Percentiles rank a stretch among this genome's conserved stretches.
These are phyloP conservation scores for Bryum argenteum DNA, from an alignment of 225 moss, liverwort and hornwort genomes.

Conservation along the genomic window DNA sequence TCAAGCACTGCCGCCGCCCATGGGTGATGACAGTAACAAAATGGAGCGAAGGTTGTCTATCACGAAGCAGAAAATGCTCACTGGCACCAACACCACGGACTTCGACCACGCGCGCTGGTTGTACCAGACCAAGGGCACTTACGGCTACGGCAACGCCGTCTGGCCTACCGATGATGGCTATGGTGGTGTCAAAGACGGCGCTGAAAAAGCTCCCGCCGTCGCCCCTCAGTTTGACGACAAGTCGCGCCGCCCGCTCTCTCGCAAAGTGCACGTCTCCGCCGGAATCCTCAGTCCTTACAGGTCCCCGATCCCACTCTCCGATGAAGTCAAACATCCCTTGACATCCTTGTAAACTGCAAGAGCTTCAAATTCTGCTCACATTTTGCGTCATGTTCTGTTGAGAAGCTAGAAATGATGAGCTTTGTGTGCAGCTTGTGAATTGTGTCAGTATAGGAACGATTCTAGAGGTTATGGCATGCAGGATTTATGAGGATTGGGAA, in stretches of 20 bases:
- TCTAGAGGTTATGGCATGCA: neutral
- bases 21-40: constrained; percentile 41
- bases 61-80: constrained; percentile 63
- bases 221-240: constrained; percentile 58
- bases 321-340: neutral
- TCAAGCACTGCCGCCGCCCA: constrained; percentile 67
- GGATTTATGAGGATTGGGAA: neutral
- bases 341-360: too few relatives aligned
- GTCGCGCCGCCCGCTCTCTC: constrained; percentile 59
- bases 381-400: too few relatives aligned
- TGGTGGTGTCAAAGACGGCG: constrained; percentile 19
- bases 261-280: constrained; percentile 53
- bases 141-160: constrained; percentile 66
- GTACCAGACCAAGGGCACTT: constrained; percentile 67
- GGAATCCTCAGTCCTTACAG: constrained; percentile 67
- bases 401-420: too few relatives aligned
- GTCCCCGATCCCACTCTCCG: neutral
- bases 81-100: constrained; percentile 59
- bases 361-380: too few relatives aligned
- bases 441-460: neutral
- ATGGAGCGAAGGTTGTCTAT: constrained; percentile 74
- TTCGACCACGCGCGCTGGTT: constrained; percentile 95
- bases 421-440: too few relatives aligned
- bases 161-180: constrained; percentile 64
- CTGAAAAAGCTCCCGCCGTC: constrained; percentile 15